Base-by-base conservation (phyloP, 164 flowering plant species). In the Protea cynaroides region DNA sequence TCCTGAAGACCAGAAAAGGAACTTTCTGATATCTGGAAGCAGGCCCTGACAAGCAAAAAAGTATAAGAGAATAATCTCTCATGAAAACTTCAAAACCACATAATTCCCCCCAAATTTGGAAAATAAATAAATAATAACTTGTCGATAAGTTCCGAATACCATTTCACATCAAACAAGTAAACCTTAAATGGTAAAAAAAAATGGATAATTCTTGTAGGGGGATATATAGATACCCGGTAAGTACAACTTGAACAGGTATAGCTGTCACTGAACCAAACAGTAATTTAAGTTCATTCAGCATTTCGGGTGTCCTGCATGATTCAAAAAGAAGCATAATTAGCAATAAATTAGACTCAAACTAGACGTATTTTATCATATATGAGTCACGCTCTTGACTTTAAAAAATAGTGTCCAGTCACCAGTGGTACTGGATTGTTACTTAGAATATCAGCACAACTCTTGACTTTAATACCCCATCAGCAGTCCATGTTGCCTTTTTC, bases 171-270 rank as follows among this genome's bases (percentile, higher is more conserved):
- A 38, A 3, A 53, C 21, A 36, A 10, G n/a, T 50, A 14, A 34
- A 37, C 53, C 29, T 54, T 18, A 21, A 56, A 11, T 11, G 23
- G 15, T 13, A 23, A 36, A 52, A n/a, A 53, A 29, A n/a, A n/a
- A 63, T 7, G 9, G 17, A 36, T 34, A 7, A 25, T n/a, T 53
- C 13, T 11, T 50, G 47, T 4, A 24, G 22, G 38, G 52, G 46
- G 56, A 21, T 64, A 43, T 52, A 21, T 38, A 29, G 8, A 18
- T 85, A 92, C 97, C 97, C 88, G 2, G 84, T 71, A 24, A 88
- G 79, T 74, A 90, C 73, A 79, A 90, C 93, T 72, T 78, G 83
- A 71, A 79, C 72, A 54, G 97, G 98, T 25, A 90, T 73, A 49
- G 78, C 76, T 40, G 83, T 63, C 37, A 81, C 74, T 15, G 84